These are phyloP conservation scores for Orbilia brochopaga DNA, from an alignment of 2,329 filamentous ascomycete species.

Conservation along the genomic window DNA sequence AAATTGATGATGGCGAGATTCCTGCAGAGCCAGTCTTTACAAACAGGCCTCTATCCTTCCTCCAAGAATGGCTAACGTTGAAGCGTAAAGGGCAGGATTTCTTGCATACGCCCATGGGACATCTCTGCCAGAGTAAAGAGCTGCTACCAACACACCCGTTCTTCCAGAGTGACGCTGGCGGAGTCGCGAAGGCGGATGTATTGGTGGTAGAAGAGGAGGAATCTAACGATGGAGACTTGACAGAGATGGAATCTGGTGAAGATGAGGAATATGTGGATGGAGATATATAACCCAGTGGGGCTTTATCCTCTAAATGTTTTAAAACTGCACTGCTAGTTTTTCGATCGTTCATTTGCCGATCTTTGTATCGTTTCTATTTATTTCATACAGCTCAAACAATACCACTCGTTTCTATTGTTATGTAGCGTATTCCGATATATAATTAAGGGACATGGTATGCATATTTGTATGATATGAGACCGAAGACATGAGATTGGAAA, in stretches of 20 bases:
- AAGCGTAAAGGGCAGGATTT: slow-evolving; percentile 66
- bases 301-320: too few species aligned
- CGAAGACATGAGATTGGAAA: too few species aligned
- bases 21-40: slow-evolving; percentile 54
- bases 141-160: slow-evolving; percentile 63
- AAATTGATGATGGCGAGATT: slow-evolving; percentile 8
- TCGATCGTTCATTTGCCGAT: not conserved
- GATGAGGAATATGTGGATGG: slow-evolving; percentile 20
- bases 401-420: too few species aligned
- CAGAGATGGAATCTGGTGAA: not conserved
- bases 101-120: slow-evolving; percentile 67
- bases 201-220: not conserved
- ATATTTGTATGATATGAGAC: too few species aligned
- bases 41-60: slow-evolving; percentile 60
- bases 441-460: too few species aligned
- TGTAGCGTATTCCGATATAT: too few species aligned
- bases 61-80: slow-evolving; percentile 66
- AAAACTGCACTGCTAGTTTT: not conserved
- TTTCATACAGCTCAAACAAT: too few species aligned
- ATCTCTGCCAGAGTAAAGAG: slow-evolving; percentile 63
- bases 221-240: slow-evolving; percentile 6
- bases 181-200: not conserved
- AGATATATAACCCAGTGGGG: not conserved
- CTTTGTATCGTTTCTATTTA: not conserved
- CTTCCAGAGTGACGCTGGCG: slow-evolving; percentile 57